A percentile compares a stretch with the other conserved stretches of the same genome.
Conservation (phyloP, 306 rosid genomes). For the Fragaria nilgerrensis region DNA sequence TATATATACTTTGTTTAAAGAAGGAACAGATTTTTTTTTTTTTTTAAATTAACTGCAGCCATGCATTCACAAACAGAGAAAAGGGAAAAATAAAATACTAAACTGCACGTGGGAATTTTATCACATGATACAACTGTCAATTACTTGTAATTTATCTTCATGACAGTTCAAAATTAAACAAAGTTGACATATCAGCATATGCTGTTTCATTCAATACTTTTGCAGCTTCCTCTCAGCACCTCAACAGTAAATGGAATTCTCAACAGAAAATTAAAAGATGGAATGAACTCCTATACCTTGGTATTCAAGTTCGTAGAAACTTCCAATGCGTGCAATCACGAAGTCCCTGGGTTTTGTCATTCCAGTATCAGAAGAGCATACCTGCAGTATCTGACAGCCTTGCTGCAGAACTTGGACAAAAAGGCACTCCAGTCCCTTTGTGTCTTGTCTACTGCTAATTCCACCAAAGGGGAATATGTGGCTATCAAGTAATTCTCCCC, state of each 20-base stretch:
- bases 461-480: conserved; percentile 97
- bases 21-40: background rate
- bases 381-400: conserved; percentile 92
- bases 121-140: background rate
- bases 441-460: conserved; percentile 98
- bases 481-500: conserved; percentile 92
- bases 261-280: conserved; percentile 10
- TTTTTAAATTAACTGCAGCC: background rate
- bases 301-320: conserved; percentile 93
- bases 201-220: background rate
- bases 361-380: conserved; percentile 69
- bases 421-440: conserved; percentile 94
- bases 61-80: background rate
- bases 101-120: background rate
- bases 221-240: background rate
- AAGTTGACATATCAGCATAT: background rate
- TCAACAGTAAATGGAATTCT: background rate
- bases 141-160: background rate
- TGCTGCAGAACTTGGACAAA: conserved; percentile 96
- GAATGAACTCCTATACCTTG: conserved; percentile 53
- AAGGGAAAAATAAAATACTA: background rate
- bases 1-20: background rate
- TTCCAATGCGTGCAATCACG: conserved; percentile 92
- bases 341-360: conserved; percentile 87
- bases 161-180: background rate